Evolutionary conservation across 2,329 filamentous ascomycete species (phyloP).

Genomic region (Esteya vermicola): DNA sequence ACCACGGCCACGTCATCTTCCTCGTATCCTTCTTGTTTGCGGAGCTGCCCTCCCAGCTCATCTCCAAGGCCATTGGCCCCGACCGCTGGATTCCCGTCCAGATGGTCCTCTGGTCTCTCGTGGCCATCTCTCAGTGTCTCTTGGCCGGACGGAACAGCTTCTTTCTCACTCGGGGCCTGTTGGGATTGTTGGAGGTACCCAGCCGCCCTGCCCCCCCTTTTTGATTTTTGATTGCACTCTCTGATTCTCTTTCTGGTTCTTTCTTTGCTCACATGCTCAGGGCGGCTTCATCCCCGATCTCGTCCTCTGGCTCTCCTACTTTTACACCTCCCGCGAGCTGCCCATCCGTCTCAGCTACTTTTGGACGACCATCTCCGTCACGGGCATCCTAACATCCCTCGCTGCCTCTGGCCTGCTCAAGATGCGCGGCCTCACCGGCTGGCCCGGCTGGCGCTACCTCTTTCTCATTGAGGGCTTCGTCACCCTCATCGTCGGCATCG

Average conservation of each 20-base stretch:
- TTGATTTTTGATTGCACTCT: conserved; percentile 1
- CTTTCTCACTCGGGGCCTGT: conserved; percentile 16
- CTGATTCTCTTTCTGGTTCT: conserved; percentile 1
- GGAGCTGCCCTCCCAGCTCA: conserved; percentile 46
- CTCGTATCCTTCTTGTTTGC: conserved; percentile 37
- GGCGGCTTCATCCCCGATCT: conserved; percentile 16
- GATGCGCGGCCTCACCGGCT: conserved; percentile 21
- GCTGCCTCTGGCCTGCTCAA: conserved; percentile 22
- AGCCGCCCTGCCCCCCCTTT: no score
- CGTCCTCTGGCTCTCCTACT: conserved; percentile 15
- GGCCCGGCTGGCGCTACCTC: conserved; percentile 30
- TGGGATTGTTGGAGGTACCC: conserved; percentile 19
- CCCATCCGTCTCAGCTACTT: conserved; percentile 23
- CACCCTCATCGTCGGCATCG: conserved; percentile 31
- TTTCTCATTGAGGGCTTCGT: conserved; percentile 42
- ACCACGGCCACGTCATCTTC: conserved; percentile 41
- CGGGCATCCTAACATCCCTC: conserved; percentile 19
- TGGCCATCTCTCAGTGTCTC: conserved; percentile 18
- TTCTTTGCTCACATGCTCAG: conserved; percentile 2
- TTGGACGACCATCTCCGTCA: conserved; percentile 21
- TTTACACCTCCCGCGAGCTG: conserved; percentile 18
- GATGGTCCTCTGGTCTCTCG: conserved; percentile 20
- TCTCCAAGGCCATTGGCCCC: conserved; percentile 35
- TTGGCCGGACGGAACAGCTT: conserved; percentile 16
- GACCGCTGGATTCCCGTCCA: conserved; percentile 22